Percentiles rank a stretch among this genome's conserved stretches.
phyloP scores from a whole-genome alignment of 2,329 filamentous ascomycete species.

The Penicillium sp. region DNA sequence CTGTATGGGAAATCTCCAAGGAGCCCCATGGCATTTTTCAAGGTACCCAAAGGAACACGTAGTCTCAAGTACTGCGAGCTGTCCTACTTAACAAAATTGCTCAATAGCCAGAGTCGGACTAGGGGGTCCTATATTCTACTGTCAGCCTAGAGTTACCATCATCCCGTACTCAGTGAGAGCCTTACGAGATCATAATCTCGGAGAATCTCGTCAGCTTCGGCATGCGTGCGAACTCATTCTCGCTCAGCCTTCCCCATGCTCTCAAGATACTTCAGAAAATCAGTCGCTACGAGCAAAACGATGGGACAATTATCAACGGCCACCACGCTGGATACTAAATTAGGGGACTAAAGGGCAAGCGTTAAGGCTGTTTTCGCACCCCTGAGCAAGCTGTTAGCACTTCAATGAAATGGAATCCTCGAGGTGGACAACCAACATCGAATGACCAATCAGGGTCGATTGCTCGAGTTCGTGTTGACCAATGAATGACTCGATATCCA shows the following conservation, averaged over 20 bases:
- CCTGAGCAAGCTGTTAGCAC: slow-evolving; percentile 3
- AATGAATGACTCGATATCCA: slow-evolving; percentile 33
- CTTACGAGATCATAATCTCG: slow-evolving; percentile 8
- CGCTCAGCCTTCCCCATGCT: slow-evolving; percentile 13
- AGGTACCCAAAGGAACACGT: slow-evolving; percentile 16
- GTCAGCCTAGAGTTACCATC: neutral
- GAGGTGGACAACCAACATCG: slow-evolving; percentile 14
- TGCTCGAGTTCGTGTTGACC: slow-evolving; percentile 21
- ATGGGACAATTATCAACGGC: slow-evolving; percentile 35
- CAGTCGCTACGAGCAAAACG: slow-evolving; percentile 21
- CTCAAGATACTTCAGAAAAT: slow-evolving; percentile 56
- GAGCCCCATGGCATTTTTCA: slow-evolving; percentile 13
- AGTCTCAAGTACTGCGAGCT: slow-evolving; percentile 9
- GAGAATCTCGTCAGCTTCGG: slow-evolving; percentile 21
- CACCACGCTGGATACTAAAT: slow-evolving; percentile 27
- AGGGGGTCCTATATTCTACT: slow-evolving; percentile 10
- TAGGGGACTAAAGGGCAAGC: slow-evolving; percentile 28
- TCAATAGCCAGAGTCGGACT: slow-evolving; percentile 20
- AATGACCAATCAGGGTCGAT: slow-evolving; percentile 21
- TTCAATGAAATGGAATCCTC: neutral
- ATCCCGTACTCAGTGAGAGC: neutral
- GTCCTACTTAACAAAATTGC: slow-evolving; percentile 20
- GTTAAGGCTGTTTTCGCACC: slow-evolving; percentile 31
- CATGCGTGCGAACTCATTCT: slow-evolving; percentile 7
- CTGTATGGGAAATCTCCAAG: slow-evolving; percentile 18